phyloP scores from a whole-genome alignment of 106 monocot genomes.

The Phalaenopsis equestris region DNA sequence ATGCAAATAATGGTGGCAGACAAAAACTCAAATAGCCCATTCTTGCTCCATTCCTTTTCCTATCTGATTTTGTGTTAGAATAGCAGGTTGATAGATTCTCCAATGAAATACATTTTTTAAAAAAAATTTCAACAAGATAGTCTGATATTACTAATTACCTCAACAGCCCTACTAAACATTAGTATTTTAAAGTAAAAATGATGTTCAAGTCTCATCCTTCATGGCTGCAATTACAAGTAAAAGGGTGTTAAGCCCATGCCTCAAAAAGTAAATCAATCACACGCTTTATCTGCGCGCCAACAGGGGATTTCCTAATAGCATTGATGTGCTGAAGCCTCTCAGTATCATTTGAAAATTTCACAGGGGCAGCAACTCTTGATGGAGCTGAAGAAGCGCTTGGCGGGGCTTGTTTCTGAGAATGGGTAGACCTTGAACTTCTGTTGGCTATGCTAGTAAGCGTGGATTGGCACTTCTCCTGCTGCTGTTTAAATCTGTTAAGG shows the following conservation, averaged over 20 bases:
- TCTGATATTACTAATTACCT: neutral
- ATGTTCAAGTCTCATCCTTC: neutral
- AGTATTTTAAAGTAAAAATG: neutral
- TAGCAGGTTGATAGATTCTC: neutral
- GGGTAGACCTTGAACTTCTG: conserved; percentile 21
- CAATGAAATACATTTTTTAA: neutral
- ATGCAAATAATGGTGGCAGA: neutral
- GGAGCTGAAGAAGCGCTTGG: conserved; percentile 16
- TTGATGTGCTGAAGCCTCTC: conserved; percentile 93
- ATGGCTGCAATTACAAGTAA: neutral
- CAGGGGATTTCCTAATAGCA: conserved; percentile 72
- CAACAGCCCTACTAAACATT: neutral
- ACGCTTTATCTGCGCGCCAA: conserved; percentile 83
- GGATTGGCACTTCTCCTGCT: conserved; percentile 81
- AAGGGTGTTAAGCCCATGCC: conserved; percentile 24
- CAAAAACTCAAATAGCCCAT: neutral
- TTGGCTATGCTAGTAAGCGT: conserved; percentile 61
- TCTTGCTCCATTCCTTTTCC: neutral
- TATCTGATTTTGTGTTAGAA: neutral
- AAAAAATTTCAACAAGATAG: neutral
- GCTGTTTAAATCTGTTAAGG: conserved; percentile 75
- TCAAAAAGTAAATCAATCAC: conserved; percentile 78
- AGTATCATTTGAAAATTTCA: conserved; percentile 89
- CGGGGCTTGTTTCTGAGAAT: conserved; percentile 19
- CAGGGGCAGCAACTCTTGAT: conserved; percentile 26